phyloP scores from a whole-genome alignment of 1,284 basidiomycete genomes.

The Ceratobasidium sp. region DNA sequence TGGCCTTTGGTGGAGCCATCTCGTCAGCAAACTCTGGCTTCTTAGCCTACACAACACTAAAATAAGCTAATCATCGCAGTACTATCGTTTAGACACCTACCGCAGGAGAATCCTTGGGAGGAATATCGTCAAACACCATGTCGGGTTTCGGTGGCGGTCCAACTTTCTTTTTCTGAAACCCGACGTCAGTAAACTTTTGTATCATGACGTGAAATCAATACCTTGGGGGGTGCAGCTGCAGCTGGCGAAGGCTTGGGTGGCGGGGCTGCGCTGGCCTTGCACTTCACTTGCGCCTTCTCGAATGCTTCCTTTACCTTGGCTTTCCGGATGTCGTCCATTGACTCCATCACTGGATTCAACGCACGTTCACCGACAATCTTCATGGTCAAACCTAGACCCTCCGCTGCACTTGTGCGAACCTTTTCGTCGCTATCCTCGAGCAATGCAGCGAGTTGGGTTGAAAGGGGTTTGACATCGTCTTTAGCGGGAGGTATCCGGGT shows the following conservation, averaged over 20 bases:
- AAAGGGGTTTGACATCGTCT: conserved; percentile 81
- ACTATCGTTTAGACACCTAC: background rate
- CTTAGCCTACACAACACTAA: background rate
- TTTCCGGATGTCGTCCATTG: conserved; percentile 86
- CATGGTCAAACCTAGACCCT: conserved; percentile 89
- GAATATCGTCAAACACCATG: conserved; percentile 35
- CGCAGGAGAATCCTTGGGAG: conserved; percentile 9
- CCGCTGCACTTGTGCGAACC: conserved; percentile 87
- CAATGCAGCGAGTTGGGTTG: conserved; percentile 76
- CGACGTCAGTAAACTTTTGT: background rate
- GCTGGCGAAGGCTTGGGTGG: conserved; percentile 55
- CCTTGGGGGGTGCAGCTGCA: conserved; percentile 54
- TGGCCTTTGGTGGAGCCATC: conserved; percentile 42
- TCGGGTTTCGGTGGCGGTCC: conserved; percentile 33
- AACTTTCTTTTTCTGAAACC: conserved; percentile 47
- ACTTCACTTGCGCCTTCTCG: conserved; percentile 85
- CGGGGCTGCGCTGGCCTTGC: conserved; percentile 67
- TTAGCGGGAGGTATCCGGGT: conserved; percentile 70
- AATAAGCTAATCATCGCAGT: background rate
- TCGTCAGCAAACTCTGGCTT: conserved; percentile 40
- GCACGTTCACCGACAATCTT: conserved; percentile 96
- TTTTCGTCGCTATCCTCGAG: conserved; percentile 90
- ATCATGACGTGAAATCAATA: background rate
- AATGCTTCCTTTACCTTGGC: conserved; percentile 93
- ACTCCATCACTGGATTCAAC: conserved; percentile 86